These are phyloP conservation scores for Nasturtium officinale DNA, from an alignment of 345 rosid genomes.

Conservation along the genomic window DNA sequence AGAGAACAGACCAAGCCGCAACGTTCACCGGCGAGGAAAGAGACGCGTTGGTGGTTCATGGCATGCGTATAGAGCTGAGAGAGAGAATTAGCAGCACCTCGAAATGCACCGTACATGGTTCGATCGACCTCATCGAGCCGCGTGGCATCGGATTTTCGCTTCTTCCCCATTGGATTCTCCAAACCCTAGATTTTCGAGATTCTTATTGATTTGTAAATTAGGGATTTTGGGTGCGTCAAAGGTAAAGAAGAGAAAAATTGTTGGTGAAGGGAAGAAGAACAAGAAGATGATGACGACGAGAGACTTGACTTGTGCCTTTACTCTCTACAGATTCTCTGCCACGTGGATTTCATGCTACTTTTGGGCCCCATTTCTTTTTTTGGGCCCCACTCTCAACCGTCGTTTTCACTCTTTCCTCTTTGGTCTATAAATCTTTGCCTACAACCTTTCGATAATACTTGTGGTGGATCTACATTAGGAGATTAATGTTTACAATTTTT, in stretches of 20 bases:
- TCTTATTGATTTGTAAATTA: constrained; percentile 8
- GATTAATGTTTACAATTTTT: neutral
- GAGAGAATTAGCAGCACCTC: constrained; percentile 91
- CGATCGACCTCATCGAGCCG: constrained; percentile 94
- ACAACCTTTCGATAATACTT: too few species aligned
- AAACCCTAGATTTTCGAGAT: constrained; percentile 14
- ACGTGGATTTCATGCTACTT: constrained; percentile 36
- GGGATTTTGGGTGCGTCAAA: constrained; percentile 13
- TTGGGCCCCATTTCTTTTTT: constrained; percentile 9
- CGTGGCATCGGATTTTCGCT: constrained; percentile 80
- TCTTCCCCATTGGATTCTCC: constrained; percentile 64
- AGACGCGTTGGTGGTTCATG: constrained; percentile 73
- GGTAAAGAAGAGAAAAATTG: constrained; percentile 13
- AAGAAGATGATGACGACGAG: too few species aligned
- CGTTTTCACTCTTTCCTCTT: too few species aligned
- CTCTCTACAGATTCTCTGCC: constrained; percentile 32
- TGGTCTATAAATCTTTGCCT: neutral
- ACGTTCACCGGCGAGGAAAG: constrained; percentile 86
- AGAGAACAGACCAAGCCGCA: constrained; percentile 54
- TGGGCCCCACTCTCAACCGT: too few species aligned
- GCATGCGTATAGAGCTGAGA: constrained; percentile 90
- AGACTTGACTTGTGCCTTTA: constrained; percentile 34
- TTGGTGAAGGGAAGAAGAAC: constrained; percentile 29
- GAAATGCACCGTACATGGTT: constrained; percentile 81
- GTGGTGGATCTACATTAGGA: too few species aligned